phyloP scores from a whole-genome alignment of 495 filamentous ascomycete genomes.

The Cetradonia linearis region DNA sequence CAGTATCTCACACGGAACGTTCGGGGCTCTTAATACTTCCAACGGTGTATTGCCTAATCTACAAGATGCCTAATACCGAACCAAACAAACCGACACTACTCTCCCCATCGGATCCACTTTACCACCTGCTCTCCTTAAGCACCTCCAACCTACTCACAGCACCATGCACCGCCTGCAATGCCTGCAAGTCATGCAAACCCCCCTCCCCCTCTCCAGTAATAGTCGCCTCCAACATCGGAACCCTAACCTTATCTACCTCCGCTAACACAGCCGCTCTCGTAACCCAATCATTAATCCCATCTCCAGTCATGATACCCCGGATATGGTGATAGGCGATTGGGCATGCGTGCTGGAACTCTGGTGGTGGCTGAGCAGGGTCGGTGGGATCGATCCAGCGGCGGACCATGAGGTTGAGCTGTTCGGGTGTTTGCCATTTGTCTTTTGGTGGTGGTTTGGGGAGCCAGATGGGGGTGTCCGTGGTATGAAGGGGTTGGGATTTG shows the following conservation, averaged over 20 bases:
- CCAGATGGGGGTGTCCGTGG: not conserved
- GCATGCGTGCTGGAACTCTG: not conserved
- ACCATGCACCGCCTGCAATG: not conserved
- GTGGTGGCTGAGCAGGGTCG: not conserved
- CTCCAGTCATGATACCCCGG: not conserved
- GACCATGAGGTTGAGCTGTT: not conserved
- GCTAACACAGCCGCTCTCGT: not conserved
- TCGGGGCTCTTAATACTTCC: not conserved
- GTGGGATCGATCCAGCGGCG: not conserved
- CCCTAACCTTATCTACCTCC: not conserved
- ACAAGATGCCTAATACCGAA: not conserved
- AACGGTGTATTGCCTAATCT: not conserved
- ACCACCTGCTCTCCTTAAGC: not conserved
- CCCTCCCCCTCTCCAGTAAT: not conserved
- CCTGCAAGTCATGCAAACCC: not conserved
- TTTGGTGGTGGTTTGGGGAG: too few species aligned
- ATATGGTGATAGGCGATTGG: not conserved
- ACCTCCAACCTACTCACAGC: not conserved
- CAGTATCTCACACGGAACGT: not conserved
- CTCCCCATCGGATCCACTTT: not conserved
- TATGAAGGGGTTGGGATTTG: not conserved
- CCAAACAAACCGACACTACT: not conserved
- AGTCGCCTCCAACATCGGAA: not conserved
- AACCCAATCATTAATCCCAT: constrained; percentile 1
- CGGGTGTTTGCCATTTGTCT: not conserved